Evolutionary conservation across 768 basidiomycete species (phyloP).

Genomic region (Collybia nuda): DNA sequence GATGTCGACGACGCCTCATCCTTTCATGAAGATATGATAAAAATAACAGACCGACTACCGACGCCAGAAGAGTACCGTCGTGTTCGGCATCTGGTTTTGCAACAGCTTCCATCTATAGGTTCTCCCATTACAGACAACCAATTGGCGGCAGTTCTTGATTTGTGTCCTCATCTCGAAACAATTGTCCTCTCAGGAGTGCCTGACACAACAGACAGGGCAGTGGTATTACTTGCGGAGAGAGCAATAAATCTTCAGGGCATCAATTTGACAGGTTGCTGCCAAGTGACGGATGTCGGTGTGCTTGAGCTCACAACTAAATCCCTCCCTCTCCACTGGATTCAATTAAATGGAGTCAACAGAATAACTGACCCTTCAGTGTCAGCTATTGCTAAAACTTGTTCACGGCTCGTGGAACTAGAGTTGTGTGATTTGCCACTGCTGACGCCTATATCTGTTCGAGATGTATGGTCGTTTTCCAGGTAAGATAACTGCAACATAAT

Average conservation of each 20-base stretch:
- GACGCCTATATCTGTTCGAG: constrained; percentile 68
- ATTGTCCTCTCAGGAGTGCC: constrained; percentile 68
- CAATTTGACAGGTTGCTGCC: constrained; percentile 72
- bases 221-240: constrained; percentile 59
- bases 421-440: constrained; percentile 67
- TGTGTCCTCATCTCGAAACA: constrained; percentile 67
- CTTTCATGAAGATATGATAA: constrained; percentile 59
- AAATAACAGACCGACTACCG: constrained; percentile 59
- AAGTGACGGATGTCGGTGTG: constrained; percentile 78
- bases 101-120: constrained; percentile 27
- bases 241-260: constrained; percentile 72
- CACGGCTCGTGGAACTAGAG: constrained; percentile 81
- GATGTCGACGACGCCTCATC: constrained; percentile 30
- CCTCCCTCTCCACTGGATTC: constrained; percentile 70
- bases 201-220: constrained; percentile 66
- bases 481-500: constrained; percentile 25
- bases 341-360: constrained; percentile 66
- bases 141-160: constrained; percentile 53
- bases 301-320: constrained; percentile 68
- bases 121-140: constrained; percentile 54
- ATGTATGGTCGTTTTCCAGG: constrained; percentile 80
- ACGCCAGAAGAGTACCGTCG: constrained; percentile 56
- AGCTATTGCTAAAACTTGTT: constrained; percentile 71
- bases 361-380: constrained; percentile 62
- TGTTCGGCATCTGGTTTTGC: constrained; percentile 60